Evolutionary conservation across 306 rosid species (phyloP), one percentile per base, ranked within the genome.

Genomic region (Glycine tomentella): DNA sequence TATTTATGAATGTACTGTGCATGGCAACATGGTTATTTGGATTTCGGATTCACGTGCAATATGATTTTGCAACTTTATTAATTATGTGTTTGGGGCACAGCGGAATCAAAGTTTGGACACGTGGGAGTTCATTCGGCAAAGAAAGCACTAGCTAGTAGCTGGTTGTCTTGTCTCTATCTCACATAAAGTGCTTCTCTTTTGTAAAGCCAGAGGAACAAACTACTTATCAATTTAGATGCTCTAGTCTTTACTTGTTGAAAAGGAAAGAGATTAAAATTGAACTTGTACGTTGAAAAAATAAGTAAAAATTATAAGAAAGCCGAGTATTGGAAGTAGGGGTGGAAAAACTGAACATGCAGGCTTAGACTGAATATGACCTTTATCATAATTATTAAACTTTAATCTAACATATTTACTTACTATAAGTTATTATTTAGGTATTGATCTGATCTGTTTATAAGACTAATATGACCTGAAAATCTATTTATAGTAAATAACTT

Each of bases 171-270:
- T 76, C 79, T 44, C 80, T 75, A 56, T 48, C 70, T n/a, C 44
- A 17, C 4, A 36, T 57, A 10, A 48, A 64, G 68, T 55, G 40
- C 20, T 72, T 42, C 64, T 6, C 72, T 80, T 75, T 80, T 44
- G 45, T 61, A 75, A 80, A 75, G 74, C 8, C 2, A 11, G 12
- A 58, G 52, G 31, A 25, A 25, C 31, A 25, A 25, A 25, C 33
- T 58, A n/a, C 40, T 15, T n/a, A 55, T 31, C 33, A 62, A 13
- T 61, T 69, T 59, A 13, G 4, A 9, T 17, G 52, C 68, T 42
- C 52, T 74, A 67, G 74, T 50, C 81, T 84, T 79, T 62, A 14
- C 75, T 77, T 79, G 11, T 40, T 48, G 58, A 56, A n/a, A 73
- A 40, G 68, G 74, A 66, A 73, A 78, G 74, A 52, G 51, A 64